Percentiles rank a stretch among this genome's conserved stretches.
These are phyloP conservation scores for Paraconiothyrium sp. DNA, from an alignment of 2,329 filamentous ascomycete species.

Conservation along the genomic window DNA sequence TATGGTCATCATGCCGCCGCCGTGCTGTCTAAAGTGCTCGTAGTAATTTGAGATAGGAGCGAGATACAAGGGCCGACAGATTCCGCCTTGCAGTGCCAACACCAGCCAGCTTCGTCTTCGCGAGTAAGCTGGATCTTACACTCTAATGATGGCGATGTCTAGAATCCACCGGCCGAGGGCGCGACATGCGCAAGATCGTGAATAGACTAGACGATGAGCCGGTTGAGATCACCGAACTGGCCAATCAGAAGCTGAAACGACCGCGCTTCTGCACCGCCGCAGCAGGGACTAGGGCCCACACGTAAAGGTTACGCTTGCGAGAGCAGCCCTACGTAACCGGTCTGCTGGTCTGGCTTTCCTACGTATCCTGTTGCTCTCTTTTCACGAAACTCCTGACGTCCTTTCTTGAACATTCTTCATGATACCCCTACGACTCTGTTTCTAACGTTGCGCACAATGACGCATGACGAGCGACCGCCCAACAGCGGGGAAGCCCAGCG, in stretches of 20 bases:
- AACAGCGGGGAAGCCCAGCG: slow-evolving; percentile 26
- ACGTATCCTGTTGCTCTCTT: background rate
- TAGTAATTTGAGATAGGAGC: too few species aligned
- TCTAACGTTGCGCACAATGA: slow-evolving; percentile 18
- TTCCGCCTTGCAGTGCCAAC: too few species aligned
- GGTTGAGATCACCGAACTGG: background rate
- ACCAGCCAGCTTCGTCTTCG: too few species aligned
- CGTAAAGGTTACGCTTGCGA: slow-evolving; percentile 11
- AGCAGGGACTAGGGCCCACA: background rate
- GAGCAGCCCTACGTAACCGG: slow-evolving; percentile 10
- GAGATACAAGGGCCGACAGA: background rate
- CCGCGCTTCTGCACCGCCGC: slow-evolving; percentile 5
- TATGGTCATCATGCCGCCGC: too few species aligned
- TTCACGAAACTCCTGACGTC: background rate
- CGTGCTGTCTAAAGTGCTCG: too few species aligned
- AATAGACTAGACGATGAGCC: background rate
- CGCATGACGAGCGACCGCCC: slow-evolving; percentile 30
- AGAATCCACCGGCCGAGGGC: background rate
- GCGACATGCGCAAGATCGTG: background rate
- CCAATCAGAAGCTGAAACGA: background rate
- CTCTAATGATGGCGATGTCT: too few species aligned
- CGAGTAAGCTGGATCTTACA: background rate
- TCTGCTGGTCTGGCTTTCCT: slow-evolving; percentile 4
- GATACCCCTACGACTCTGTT: slow-evolving; percentile 16
- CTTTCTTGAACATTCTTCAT: slow-evolving; percentile 16